Percentiles rank a stretch among this genome's conserved stretches.
Conservation (phyloP, 106 monocot species). For the Dendrobium officinale region DNA sequence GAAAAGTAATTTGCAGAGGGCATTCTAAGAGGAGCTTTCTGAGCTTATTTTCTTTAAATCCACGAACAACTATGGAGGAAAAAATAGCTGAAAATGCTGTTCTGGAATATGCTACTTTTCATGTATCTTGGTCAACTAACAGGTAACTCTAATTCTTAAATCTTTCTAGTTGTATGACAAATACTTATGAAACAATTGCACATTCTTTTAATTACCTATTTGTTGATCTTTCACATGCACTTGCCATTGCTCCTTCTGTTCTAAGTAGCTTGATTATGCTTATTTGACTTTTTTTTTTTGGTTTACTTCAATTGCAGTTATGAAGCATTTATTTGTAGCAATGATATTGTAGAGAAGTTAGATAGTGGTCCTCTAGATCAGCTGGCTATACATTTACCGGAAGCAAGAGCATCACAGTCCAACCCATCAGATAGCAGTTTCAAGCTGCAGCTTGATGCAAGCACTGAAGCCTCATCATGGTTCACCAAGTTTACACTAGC, state of each 20-base stretch:
- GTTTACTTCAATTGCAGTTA: constrained; percentile 14
- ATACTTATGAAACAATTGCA: background rate
- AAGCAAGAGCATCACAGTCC: constrained; percentile 27
- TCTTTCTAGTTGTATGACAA: background rate
- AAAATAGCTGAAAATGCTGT: constrained; percentile 30
- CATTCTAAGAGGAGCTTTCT: background rate
- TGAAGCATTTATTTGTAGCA: constrained; percentile 25
- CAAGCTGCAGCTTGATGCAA: constrained; percentile 38
- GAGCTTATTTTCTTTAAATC: background rate
- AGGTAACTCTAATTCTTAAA: constrained; percentile 26
- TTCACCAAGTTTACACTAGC: constrained; percentile 72
- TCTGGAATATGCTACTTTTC: constrained; percentile 63
- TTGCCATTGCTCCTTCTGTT: background rate
- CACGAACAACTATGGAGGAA: constrained; percentile 30
- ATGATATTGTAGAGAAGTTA: constrained; percentile 25
- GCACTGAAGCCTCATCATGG: constrained; percentile 43
- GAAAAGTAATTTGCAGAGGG: background rate
- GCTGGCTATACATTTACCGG: constrained; percentile 36
- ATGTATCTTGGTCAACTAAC: constrained; percentile 36
- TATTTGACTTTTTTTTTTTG: background rate
- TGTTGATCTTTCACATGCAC: background rate
- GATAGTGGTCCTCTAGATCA: constrained; percentile 24
- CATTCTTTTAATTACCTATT: background rate
- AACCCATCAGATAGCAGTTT: constrained; percentile 37
- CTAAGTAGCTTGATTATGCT: background rate